Conservation (phyloP, 441 rosid species). For the Pelargonium citronellum region DNA sequence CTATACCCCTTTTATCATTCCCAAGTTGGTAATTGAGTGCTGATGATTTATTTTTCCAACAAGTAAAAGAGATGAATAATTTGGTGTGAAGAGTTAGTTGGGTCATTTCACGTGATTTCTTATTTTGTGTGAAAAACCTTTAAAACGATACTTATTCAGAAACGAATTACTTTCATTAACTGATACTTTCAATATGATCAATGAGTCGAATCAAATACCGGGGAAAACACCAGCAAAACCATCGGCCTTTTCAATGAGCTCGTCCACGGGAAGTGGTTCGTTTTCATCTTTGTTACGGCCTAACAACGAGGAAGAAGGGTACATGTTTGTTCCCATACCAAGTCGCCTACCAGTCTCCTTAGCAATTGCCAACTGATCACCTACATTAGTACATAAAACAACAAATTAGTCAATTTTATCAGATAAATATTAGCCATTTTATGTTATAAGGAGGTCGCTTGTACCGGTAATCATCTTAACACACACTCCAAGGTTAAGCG, state of each 20-base stretch:
- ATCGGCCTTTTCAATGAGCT: slow-evolving; percentile 91
- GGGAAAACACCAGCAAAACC: slow-evolving; percentile 99
- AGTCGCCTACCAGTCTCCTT: slow-evolving; percentile 98
- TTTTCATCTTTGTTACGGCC: slow-evolving; percentile 61
- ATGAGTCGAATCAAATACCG: slow-evolving; percentile 35
- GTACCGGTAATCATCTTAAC: slow-evolving; percentile 96
- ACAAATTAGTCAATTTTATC: not conserved
- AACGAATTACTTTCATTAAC: no score
- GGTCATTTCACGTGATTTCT: no score
- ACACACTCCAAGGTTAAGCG: slow-evolving; percentile 87
- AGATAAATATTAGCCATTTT: no score
- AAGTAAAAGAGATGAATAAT: no score
- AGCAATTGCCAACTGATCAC: slow-evolving; percentile 93
- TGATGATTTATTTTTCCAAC: no score
- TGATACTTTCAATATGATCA: no score
- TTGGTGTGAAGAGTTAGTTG: no score
- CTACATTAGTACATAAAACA: slow-evolving; percentile 25
- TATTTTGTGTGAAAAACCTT: no score
- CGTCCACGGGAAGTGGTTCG: slow-evolving; percentile 80
- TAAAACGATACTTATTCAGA: no score
- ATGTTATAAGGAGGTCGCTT: not conserved
- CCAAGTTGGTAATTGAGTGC: no score
- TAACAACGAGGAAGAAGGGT: slow-evolving; percentile 82
- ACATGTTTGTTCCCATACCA: slow-evolving; percentile 98
- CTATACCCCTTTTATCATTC: no score